Percentiles rank a stretch among this genome's conserved stretches.
Evolutionary conservation across 345 rosid genomes (phyloP).

Genomic region (Acer saccharum): DNA sequence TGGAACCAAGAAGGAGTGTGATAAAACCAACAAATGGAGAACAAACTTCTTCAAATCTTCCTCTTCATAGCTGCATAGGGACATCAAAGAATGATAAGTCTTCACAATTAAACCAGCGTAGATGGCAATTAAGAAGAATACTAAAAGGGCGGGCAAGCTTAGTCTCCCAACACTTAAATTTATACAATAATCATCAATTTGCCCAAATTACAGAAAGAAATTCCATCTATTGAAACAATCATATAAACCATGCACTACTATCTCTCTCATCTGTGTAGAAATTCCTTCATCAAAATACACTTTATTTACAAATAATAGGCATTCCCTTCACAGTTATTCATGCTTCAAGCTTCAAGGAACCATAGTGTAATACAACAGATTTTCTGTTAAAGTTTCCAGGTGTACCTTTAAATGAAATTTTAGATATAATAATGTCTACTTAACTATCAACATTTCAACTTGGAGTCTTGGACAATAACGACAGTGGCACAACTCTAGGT

Average conservation of each 20-base stretch:
- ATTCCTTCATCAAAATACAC: neutral
- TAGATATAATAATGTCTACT: neutral
- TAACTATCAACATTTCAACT: neutral
- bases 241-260: neutral
- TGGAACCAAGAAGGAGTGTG: slow-evolving; percentile 70
- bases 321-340: neutral
- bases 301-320: neutral
- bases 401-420: neutral
- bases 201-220: neutral
- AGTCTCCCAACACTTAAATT: neutral
- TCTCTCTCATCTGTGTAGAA: neutral
- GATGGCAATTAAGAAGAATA: neutral
- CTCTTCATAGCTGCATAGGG: slow-evolving; percentile 68
- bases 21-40: slow-evolving; percentile 76
- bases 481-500: neutral
- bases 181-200: neutral
- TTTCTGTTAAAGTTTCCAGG: neutral
- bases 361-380: neutral
- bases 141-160: neutral
- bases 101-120: neutral
- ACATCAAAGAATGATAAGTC: slow-evolving; percentile 11
- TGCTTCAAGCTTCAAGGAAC: neutral
- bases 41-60: slow-evolving; percentile 68
- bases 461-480: neutral
- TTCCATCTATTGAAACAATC: neutral